Conservation (phyloP, 2,329 filamentous ascomycete species). For the Aureobasidium melanogenum region DNA sequence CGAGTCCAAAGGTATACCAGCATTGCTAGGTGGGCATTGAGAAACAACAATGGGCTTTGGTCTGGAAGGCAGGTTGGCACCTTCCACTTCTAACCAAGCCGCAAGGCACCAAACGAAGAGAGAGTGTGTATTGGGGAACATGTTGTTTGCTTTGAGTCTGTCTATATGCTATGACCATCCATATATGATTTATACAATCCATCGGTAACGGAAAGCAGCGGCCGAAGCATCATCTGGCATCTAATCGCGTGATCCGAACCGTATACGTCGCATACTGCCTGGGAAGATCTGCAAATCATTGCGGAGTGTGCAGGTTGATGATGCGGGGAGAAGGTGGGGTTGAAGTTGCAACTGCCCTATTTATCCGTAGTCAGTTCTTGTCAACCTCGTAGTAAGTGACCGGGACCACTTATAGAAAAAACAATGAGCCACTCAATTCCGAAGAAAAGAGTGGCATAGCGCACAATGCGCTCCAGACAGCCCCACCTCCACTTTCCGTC, state of each 20-base stretch:
- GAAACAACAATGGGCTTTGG: not conserved
- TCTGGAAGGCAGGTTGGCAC: not conserved
- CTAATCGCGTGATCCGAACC: not conserved
- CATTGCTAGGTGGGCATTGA: not conserved
- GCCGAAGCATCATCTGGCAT: not conserved
- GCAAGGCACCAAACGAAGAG: not conserved
- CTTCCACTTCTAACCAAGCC: not conserved
- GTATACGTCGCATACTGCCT: not conserved
- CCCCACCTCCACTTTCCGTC: conserved; percentile 19
- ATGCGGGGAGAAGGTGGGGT: not conserved
- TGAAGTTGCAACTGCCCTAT: not conserved
- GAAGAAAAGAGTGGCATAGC: conserved; percentile 16
- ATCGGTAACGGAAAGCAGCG: not conserved
- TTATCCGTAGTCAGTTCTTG: conserved; percentile 19
- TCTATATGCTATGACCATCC: not conserved
- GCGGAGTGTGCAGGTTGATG: not conserved
- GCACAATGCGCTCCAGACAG: conserved; percentile 14
- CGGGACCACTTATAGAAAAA: conserved; percentile 33
- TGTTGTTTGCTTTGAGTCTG: not conserved
- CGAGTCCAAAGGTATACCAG: conserved; percentile 28
- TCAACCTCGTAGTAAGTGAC: not conserved
- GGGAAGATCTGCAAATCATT: not conserved
- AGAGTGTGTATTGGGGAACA: not conserved
- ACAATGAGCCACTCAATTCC: conserved; percentile 21
- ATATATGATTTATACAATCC: not conserved